Base-by-base conservation (phyloP, 2,329 filamentous ascomycete genomes). In the Curvularia verruculosa region DNA sequence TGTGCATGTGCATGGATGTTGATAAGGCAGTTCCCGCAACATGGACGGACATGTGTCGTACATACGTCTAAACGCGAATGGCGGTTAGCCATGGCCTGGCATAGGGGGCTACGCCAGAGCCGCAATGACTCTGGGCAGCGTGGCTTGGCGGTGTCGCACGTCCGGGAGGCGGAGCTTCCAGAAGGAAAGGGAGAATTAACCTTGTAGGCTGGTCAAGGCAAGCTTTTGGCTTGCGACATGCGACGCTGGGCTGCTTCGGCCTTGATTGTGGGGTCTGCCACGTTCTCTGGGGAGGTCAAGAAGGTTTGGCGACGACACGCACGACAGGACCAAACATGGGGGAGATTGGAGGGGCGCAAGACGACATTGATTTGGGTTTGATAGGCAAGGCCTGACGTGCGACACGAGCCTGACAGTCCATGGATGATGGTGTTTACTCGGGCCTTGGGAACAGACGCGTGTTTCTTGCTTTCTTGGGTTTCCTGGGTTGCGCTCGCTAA, bases 101-200 rank as follows among this genome's bases (percentile, higher is more conserved):
- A 24, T 44, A 50, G 43, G 54, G 48, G 54, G 34, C 31, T 36
- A 24, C 49, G 52, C 52, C 49, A 53, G 54, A 49, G 54, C 54
- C 54, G 45, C 51, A 46, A 41, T 54, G 44, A 39, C 49, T 44
- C 36, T 40, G 37, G 40, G 40, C 29, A 2, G 10, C 5, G 15
- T 36, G 21, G 49, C 54, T 58, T 60, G 46, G 60, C 54, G 40
- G 26, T 24, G 52, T 55, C 26, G 52, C 58, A 58, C 48, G 45
- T 36, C 21, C 40, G 23, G 23, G 15, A 40, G 19, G 28, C 15
- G 12, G 10, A 28, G n/a, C 26, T 37, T 44, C 34, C 31, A 43
- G 28, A 24, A 41, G 39, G 21, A 54, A 54, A 41, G 34, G 45
- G 52, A 39, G 49, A 29, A 36, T 26, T 52, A 24, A 49, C 43